Conservation (phyloP, 371 early-diverging fungal genomes). For the Saksenaea oblongispora region DNA sequence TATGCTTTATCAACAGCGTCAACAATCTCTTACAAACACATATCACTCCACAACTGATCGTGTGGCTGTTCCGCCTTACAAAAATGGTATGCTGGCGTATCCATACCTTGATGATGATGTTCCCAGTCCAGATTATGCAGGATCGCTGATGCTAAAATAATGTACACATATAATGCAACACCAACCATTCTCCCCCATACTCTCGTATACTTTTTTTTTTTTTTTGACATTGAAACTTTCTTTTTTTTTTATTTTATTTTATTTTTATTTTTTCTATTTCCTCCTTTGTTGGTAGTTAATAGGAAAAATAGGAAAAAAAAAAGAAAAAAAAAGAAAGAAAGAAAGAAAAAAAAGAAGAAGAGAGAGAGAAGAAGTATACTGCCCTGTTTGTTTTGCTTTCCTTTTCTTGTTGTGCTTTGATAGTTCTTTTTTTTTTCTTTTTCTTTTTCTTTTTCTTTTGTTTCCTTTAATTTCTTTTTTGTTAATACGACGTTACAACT, state of each 20-base stretch:
- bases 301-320: too few species aligned
- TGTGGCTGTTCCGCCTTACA: constrained; percentile 2
- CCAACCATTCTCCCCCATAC: background rate
- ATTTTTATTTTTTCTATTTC: too few species aligned
- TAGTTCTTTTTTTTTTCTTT: background rate
- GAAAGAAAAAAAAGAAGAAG: too few species aligned
- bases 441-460: background rate
- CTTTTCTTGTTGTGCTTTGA: background rate
- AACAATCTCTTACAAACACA: constrained; percentile 3
- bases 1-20: constrained; percentile 1
- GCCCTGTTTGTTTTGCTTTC: background rate
- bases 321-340: too few species aligned
- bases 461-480: background rate
- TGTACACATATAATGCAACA: background rate
- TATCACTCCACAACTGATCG: background rate
- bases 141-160: constrained; percentile 8
- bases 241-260: background rate
- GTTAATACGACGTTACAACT: background rate
- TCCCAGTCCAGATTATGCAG: constrained; percentile 15
- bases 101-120: background rate
- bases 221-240: background rate
- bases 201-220: background rate
- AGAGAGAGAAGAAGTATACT: background rate
- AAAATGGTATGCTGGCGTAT: constrained; percentile 6
- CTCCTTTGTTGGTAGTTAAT: too few species aligned